Percentiles rank a stretch among this genome's conserved stretches.
These are phyloP conservation scores for Micromonas pusilla DNA, from an alignment of 139 green algal genomes.

Conservation along the genomic window DNA sequence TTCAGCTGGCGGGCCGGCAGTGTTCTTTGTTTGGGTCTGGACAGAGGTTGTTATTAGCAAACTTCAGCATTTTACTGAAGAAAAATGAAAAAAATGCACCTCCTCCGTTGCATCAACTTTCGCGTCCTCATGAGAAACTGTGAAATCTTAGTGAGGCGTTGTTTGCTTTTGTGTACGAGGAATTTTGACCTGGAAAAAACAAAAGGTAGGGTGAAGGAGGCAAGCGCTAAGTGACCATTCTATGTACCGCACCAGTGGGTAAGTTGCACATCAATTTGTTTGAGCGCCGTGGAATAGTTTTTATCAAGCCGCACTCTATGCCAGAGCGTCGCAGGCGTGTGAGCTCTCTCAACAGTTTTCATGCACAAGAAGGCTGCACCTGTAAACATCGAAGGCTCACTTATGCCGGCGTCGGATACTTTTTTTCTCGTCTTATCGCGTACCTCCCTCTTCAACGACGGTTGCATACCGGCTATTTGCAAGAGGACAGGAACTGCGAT, in stretches of 20 bases:
- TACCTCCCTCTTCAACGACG: constrained; percentile 33
- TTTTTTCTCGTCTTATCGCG: neutral
- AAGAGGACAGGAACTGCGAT: constrained; percentile 78
- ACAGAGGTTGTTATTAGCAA: constrained; percentile 66
- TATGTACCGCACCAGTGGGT: neutral
- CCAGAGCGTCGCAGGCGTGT: constrained; percentile 91
- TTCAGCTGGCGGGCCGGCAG: neutral
- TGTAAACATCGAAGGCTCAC: neutral
- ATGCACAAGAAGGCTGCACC: constrained; percentile 83
- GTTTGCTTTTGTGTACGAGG: constrained; percentile 99
- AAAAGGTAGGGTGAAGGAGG: neutral
- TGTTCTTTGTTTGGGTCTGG: constrained; percentile 61
- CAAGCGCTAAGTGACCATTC: neutral
- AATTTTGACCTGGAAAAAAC: constrained; percentile 90
- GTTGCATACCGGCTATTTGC: constrained; percentile 87
- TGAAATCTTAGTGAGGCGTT: constrained; percentile 98
- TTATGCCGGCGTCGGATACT: neutral
- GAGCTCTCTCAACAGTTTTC: constrained; percentile 94
- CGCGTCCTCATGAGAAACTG: constrained; percentile 97
- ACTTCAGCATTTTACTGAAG: constrained; percentile 6
- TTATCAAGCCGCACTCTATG: constrained; percentile 80
- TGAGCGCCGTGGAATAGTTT: constrained; percentile 74
- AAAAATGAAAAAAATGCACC: constrained; percentile 6
- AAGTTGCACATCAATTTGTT: constrained; percentile 63
- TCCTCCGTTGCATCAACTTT: constrained; percentile 50